Evolutionary conservation across 2,329 filamentous ascomycete species (phyloP).

Genomic region (Hypocreales sp.): DNA sequence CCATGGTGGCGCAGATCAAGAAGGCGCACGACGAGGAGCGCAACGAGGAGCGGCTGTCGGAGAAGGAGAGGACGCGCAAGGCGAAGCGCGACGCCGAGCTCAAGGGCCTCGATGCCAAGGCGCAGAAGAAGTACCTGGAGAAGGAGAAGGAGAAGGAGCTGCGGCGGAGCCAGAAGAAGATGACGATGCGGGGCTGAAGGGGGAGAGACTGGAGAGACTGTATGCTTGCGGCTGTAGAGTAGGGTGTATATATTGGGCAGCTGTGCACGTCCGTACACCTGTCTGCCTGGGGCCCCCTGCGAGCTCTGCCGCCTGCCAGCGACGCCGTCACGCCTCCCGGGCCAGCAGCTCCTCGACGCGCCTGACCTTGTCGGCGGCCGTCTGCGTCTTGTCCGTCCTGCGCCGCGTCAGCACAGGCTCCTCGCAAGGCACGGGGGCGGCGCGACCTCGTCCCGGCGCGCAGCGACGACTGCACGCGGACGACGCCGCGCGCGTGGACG

Average conservation of each 20-base stretch:
- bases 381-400: constrained; percentile 76
- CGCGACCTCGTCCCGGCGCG: constrained; percentile 61
- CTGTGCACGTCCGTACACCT: too few species aligned
- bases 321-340: too few species aligned
- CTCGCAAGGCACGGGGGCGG: not conserved
- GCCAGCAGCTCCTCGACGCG: constrained; percentile 36
- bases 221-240: constrained; percentile 1
- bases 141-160: constrained; percentile 64
- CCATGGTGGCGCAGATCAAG: constrained; percentile 63
- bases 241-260: too few species aligned
- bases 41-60: constrained; percentile 58
- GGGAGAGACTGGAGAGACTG: too few species aligned
- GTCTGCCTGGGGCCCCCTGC: too few species aligned
- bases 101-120: constrained; percentile 61
- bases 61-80: constrained; percentile 68
- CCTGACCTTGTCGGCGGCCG: constrained; percentile 65
- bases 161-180: constrained; percentile 38
- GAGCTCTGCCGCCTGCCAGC: too few species aligned
- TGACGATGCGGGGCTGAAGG: constrained; percentile 33
- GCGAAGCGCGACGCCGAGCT: constrained; percentile 77
- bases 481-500: constrained; percentile 61
- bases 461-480: constrained; percentile 80
- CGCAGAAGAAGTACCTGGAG: constrained; percentile 74
- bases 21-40: constrained; percentile 67
- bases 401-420: constrained; percentile 1